Conservation (phyloP, 306 rosid genomes). For the cucumber (Cucumis sativus) region DNA sequence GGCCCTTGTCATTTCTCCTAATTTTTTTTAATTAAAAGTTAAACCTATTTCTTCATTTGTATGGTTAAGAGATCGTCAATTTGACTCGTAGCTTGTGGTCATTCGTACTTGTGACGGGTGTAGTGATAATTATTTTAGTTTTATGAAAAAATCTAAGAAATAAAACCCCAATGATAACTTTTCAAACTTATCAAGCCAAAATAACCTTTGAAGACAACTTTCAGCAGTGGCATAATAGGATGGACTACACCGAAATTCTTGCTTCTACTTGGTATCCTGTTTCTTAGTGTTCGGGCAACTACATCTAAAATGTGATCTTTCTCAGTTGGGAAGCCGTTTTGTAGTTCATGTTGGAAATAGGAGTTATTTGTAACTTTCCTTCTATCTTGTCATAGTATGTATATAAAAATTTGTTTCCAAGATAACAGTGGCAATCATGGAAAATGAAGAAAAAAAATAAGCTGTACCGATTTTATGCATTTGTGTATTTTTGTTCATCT, state of each 20-base stretch:
- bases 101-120: neutral
- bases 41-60: neutral
- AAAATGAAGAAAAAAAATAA: neutral
- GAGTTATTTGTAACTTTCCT: neutral
- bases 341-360: neutral
- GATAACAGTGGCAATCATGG: neutral
- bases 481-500: neutral
- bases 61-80: neutral
- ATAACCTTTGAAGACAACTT: neutral
- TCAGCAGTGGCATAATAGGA: neutral
- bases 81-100: neutral
- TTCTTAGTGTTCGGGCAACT: neutral
- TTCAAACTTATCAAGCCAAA: neutral
- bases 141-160: neutral
- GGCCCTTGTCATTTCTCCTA: neutral
- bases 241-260: neutral
- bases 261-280: neutral
- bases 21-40: neutral
- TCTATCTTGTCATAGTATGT: neutral
- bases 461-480: neutral
- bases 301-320: neutral
- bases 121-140: neutral
- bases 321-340: neutral
- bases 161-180: neutral
- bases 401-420: neutral